These are phyloP conservation scores for Sugiyamaella pinicola DNA, from an alignment of 1,139 yeast genomes.

Conservation along the genomic window DNA sequence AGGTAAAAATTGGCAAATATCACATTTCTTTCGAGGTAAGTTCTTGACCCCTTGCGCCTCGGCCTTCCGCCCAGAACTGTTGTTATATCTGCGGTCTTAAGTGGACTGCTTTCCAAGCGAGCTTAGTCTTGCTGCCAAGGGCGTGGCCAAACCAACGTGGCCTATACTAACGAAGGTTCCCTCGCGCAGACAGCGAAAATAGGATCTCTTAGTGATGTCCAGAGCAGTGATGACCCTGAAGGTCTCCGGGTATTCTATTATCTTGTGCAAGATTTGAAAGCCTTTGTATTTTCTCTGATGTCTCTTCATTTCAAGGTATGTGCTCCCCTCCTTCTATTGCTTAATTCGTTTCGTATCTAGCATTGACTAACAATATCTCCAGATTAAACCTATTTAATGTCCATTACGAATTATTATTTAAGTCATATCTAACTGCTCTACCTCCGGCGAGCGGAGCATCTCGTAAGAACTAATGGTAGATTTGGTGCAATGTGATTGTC, in stretches of 20 bases:
- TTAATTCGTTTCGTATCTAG: background rate
- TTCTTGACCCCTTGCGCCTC: too few species aligned
- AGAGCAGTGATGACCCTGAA: conserved; percentile 47
- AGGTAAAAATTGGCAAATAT: conserved; percentile 45
- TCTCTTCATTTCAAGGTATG: conserved; percentile 47
- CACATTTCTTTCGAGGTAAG: conserved; percentile 44
- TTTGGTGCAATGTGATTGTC: too few species aligned
- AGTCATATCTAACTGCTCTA: too few species aligned
- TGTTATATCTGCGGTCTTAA: too few species aligned
- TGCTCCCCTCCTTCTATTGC: background rate
- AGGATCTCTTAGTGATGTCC: conserved; percentile 48
- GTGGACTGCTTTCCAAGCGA: too few species aligned
- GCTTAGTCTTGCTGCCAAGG: too few species aligned
- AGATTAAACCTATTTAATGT: conserved; percentile 28
- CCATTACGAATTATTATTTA: background rate
- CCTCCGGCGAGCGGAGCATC: conserved; percentile 16
- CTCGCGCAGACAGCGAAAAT: conserved; percentile 44
- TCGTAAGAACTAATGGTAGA: too few species aligned
- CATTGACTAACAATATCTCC: background rate
- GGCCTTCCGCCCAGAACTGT: too few species aligned
- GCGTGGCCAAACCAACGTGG: background rate
- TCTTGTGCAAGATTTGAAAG: conserved; percentile 49
- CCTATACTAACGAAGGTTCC: background rate
- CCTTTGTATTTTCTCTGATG: conserved; percentile 48
- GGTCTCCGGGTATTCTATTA: conserved; percentile 51